These are phyloP conservation scores for Torrubiella hemipterigena DNA, from an alignment of 2,329 filamentous ascomycete genomes.

Conservation along the genomic window DNA sequence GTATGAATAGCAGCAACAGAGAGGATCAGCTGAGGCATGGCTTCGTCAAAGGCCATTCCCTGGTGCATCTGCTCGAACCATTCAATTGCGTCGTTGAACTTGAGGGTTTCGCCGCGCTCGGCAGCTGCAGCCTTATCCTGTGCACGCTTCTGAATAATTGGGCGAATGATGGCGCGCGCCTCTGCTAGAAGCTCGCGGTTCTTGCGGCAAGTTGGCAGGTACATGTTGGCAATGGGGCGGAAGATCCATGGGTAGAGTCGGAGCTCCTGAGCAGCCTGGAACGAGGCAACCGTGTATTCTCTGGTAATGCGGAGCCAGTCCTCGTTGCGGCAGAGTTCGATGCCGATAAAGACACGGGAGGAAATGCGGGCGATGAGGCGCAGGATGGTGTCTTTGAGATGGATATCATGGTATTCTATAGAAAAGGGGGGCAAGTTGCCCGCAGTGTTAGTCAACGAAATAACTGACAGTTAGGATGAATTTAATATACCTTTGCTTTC, in stretches of 20 bases:
- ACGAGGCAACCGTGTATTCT: constrained; percentile 29
- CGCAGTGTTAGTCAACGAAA: no score
- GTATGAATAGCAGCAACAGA: constrained; percentile 43
- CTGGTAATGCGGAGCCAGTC: constrained; percentile 32
- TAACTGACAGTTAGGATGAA: no score
- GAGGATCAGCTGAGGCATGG: constrained; percentile 10
- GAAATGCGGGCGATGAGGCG: constrained; percentile 12
- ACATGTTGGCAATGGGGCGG: constrained; percentile 33
- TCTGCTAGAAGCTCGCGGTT: constrained; percentile 9
- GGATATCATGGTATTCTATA: constrained; percentile 8
- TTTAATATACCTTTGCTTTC: constrained; percentile 3
- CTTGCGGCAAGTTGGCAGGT: constrained; percentile 23
- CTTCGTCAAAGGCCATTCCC: constrained; percentile 6
- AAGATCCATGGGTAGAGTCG: constrained; percentile 29
- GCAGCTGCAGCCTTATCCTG: constrained; percentile 18
- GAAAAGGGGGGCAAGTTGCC: no score
- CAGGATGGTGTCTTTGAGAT: constrained; percentile 6
- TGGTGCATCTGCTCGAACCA: constrained; percentile 39
- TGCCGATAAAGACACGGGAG: constrained; percentile 26
- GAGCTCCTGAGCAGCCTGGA: constrained; percentile 16
- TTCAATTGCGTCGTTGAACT: constrained; percentile 34
- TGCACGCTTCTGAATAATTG: constrained; percentile 33
- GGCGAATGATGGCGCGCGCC: constrained; percentile 10
- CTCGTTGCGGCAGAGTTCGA: constrained; percentile 25
- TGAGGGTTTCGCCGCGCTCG: constrained; percentile 22